These are phyloP conservation scores for Diospyros lotus DNA, from an alignment of 148 eudicot species.

Conservation along the genomic window DNA sequence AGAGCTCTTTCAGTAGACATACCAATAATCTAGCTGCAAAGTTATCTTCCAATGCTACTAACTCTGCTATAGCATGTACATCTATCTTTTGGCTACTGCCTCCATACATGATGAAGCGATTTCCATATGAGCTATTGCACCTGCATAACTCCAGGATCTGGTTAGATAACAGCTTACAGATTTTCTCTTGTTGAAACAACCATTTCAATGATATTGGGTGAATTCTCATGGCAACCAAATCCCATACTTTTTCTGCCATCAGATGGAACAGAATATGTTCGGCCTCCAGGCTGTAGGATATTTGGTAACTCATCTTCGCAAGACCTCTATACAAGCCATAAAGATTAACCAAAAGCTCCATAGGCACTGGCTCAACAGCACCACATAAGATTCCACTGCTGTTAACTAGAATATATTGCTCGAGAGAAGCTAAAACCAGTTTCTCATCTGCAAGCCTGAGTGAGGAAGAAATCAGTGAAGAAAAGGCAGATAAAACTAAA, in stretches of 20 bases:
- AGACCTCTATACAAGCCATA: slow-evolving; percentile 72
- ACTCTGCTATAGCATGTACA: slow-evolving; percentile 43
- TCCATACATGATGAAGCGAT: slow-evolving; percentile 22
- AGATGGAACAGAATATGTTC: slow-evolving; percentile 66
- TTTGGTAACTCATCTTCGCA: slow-evolving; percentile 60
- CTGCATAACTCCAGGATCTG: slow-evolving; percentile 70
- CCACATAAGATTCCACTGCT: slow-evolving; percentile 39
- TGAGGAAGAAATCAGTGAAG: slow-evolving; percentile 10
- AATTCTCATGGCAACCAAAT: slow-evolving; percentile 47
- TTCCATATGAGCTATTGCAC: slow-evolving; percentile 24
- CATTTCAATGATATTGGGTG: slow-evolving; percentile 70
- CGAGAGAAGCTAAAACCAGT: slow-evolving; percentile 81
- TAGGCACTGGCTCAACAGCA: slow-evolving; percentile 27
- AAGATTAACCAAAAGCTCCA: slow-evolving; percentile 51
- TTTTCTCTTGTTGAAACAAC: slow-evolving; percentile 88
- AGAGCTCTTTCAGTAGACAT: slow-evolving; percentile 43
- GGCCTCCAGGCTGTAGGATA: slow-evolving; percentile 75
- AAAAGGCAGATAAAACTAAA: slow-evolving; percentile 2
- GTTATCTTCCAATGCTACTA: slow-evolving; percentile 61
- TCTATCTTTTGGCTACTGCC: slow-evolving; percentile 27
- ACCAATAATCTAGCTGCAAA: slow-evolving; percentile 52
- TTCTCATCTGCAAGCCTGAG: slow-evolving; percentile 77
- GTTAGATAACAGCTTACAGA: slow-evolving; percentile 51
- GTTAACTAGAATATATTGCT: slow-evolving; percentile 85
- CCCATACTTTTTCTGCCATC: slow-evolving; percentile 62